Base-by-base conservation (phyloP, 2,329 filamentous ascomycete genomes). In the Fusarium redolens region DNA sequence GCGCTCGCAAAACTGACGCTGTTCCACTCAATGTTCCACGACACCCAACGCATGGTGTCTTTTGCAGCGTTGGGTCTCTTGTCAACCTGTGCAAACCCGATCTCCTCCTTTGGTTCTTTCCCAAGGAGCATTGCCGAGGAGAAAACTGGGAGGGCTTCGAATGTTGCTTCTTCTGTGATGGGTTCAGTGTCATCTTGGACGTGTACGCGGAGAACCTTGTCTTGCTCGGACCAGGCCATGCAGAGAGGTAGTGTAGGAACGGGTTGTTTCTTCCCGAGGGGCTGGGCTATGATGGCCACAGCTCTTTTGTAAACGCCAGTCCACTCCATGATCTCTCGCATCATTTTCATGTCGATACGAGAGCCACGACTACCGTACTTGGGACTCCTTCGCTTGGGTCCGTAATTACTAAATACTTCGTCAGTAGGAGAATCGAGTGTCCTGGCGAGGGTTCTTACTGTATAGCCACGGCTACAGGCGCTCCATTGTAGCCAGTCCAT, bases 291-390 rank as follows among this genome's bases (percentile, higher is more conserved):
- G 8, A 52, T 52, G 3, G 48, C 6, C 6, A 52, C 22, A 4
- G 48, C 48, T 0, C 7, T 52, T 28, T 20, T 52, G 17, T 52
- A 52, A 1, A 37, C 31, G 4, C 30, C 48, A 3, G 48, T 37
- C 31, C 48, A 52, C 1, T 37, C 48, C 48, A 52, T 52, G 31
- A 52, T 52, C 13, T 52, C 48, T 15, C 31, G 48, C 48, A 52
- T 52, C 48, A 52, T 52, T 1, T 52, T 37, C 31, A 52, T 37
- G 9, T 52, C 48, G 5, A 52, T 52, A 1, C 48, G 48, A 1
- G 48, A 52, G 1, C 48, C 48, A 8, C 48, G 48, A 28, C 48
- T 52, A 1, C 48, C 48, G 22, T 52, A 52, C 50, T 37, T 52
- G 33, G 50, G 50, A 15, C 50, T 37, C 17, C 37, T 52, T 8